A percentile compares a stretch with the other conserved stretches of the same genome.
Conservation (phyloP, 192 early-diverging fungal genomes). For the Backusella morwellensis region DNA sequence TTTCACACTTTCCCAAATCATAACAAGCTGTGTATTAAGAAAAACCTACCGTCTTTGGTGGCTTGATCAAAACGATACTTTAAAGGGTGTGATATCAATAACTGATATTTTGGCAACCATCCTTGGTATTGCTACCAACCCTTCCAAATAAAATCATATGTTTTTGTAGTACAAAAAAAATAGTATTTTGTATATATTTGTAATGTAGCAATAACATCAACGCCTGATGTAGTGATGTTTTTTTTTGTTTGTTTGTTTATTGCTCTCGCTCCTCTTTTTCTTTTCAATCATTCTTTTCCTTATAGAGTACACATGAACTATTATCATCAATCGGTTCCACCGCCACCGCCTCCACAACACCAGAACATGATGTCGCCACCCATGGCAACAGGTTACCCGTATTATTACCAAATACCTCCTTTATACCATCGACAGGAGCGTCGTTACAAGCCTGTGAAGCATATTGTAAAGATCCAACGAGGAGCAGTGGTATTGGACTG, state of each 20-base stretch:
- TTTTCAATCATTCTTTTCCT: background rate
- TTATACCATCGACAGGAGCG: background rate
- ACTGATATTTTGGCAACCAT: slow-evolving; percentile 65
- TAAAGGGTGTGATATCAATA: slow-evolving; percentile 70
- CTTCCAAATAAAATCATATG: slow-evolving; percentile 4
- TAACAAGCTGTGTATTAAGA: slow-evolving; percentile 48
- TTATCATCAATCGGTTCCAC: background rate
- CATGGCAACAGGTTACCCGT: background rate
- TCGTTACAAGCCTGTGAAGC: slow-evolving; percentile 2
- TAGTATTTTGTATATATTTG: background rate
- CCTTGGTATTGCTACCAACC: slow-evolving; percentile 1
- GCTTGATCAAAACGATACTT: slow-evolving; percentile 45
- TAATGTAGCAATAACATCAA: background rate
- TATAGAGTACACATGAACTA: background rate
- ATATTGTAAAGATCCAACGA: slow-evolving; percentile 57
- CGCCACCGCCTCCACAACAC: background rate
- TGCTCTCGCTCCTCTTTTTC: background rate
- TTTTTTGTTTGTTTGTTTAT: background rate
- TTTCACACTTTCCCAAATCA: slow-evolving; percentile 54
- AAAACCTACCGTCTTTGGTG: slow-evolving; percentile 68
- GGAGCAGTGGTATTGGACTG: slow-evolving; percentile 75
- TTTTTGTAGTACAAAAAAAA: background rate
- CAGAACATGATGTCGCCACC: background rate
- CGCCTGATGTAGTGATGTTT: background rate
- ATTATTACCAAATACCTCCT: background rate